Evolutionary conservation across 1,284 basidiomycete genomes (phyloP).

Genomic region (Trametes polyzona): DNA sequence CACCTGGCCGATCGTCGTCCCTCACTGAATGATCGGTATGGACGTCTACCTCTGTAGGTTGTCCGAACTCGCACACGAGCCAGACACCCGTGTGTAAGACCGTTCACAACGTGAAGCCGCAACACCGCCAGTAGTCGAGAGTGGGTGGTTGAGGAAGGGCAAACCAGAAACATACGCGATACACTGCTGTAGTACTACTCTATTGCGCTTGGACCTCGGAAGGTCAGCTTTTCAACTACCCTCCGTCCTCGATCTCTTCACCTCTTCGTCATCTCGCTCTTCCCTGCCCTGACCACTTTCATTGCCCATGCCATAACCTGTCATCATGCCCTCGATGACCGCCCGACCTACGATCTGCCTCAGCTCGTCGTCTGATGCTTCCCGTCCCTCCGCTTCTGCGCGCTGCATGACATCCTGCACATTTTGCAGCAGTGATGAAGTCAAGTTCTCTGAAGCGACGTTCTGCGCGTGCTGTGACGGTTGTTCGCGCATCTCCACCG

Average conservation of each 20-base stretch:
- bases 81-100: too few species aligned
- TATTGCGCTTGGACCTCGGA: not conserved
- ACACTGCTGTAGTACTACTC: not conserved
- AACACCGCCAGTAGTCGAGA: too few species aligned
- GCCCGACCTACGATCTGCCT: slow-evolving; percentile 58
- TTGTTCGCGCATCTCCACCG: slow-evolving; percentile 26
- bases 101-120: too few species aligned
- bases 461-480: slow-evolving; percentile 75
- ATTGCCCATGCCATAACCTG: slow-evolving; percentile 57
- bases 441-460: slow-evolving; percentile 68
- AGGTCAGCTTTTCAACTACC: slow-evolving; percentile 16
- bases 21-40: too few species aligned
- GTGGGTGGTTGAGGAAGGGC: not conserved
- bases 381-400: slow-evolving; percentile 62
- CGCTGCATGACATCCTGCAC: slow-evolving; percentile 70
- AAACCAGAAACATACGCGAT: not conserved
- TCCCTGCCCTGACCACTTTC: slow-evolving; percentile 25
- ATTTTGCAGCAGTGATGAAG: slow-evolving; percentile 66
- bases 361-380: slow-evolving; percentile 60
- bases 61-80: too few species aligned
- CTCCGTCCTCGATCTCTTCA: slow-evolving; percentile 37
- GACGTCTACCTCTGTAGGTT: too few species aligned
- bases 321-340: slow-evolving; percentile 62
- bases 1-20: not conserved
- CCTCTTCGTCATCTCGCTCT: slow-evolving; percentile 27